phyloP scores from a whole-genome alignment of 352 stramenopile genomes.

The Phytophthora foliorum region DNA sequence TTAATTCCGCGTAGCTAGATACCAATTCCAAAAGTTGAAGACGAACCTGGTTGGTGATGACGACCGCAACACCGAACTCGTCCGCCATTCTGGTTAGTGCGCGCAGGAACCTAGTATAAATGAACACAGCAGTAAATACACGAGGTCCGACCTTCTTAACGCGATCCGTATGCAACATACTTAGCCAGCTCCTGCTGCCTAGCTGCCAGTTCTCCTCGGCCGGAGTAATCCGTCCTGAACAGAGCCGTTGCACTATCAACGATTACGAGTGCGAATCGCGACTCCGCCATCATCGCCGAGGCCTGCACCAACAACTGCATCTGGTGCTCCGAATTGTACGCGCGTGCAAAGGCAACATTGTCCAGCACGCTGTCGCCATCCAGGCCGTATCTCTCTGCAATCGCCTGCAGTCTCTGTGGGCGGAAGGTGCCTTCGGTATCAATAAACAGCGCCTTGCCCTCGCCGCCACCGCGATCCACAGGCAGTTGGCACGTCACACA shows the following conservation, averaged over 20 bases:
- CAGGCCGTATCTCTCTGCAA: conserved; percentile 98
- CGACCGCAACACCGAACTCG: conserved; percentile 98
- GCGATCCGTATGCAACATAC: conserved; percentile 36
- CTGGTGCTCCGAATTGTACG: conserved; percentile 99
- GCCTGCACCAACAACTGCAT: conserved; percentile 98
- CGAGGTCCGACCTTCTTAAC: neutral
- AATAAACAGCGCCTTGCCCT: conserved; percentile 99
- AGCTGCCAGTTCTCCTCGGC: conserved; percentile 97
- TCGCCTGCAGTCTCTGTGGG: conserved; percentile 96
- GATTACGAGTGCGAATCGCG: conserved; percentile 95
- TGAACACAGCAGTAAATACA: neutral
- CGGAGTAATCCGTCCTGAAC: conserved; percentile 99
- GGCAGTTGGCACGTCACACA: conserved; percentile 99
- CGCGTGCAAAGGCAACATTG: conserved; percentile 98
- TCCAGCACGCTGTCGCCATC: conserved; percentile 97
- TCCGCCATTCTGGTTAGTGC: conserved; percentile 97
- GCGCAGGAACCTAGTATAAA: conserved; percentile 94
- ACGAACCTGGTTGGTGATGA: conserved; percentile 90
- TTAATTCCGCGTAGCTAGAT: neutral
- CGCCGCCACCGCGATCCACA: conserved; percentile 97
- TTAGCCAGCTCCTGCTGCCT: conserved; percentile 91
- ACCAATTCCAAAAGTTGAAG: neutral
- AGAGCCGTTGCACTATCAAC: conserved; percentile 99
- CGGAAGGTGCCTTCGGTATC: conserved; percentile 99
- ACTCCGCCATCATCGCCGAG: conserved; percentile 99